Conservation (phyloP, 2,329 filamentous ascomycete genomes). For the Hyphodiscus sp. region DNA sequence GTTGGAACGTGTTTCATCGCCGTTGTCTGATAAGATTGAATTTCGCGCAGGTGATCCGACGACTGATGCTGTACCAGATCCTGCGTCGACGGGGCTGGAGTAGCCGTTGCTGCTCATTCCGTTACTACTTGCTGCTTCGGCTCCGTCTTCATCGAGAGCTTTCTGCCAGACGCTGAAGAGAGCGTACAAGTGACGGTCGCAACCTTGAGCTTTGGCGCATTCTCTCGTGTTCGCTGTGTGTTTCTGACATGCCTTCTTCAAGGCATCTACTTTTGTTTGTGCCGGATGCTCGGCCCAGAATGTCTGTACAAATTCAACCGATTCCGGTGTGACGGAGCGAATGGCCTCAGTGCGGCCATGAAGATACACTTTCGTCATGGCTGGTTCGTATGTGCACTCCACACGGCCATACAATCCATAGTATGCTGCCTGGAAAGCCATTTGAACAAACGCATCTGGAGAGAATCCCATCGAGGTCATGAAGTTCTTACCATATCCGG, state of each 20-base stretch:
- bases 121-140: conserved; percentile 44
- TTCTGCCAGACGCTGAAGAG: conserved; percentile 94
- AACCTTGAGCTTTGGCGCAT: conserved; percentile 84
- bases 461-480: conserved; percentile 97
- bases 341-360: conserved; percentile 95
- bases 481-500: conserved; percentile 89
- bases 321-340: conserved; percentile 74
- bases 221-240: conserved; percentile 76
- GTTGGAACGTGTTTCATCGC: conserved; percentile 15
- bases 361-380: conserved; percentile 93
- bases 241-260: conserved; percentile 75
- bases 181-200: conserved; percentile 89
- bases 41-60: conserved; percentile 49
- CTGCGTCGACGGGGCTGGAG: conserved; percentile 47
- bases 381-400: conserved; percentile 94
- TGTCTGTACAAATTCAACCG: conserved; percentile 80
- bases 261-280: conserved; percentile 75
- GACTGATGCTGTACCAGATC: conserved; percentile 42
- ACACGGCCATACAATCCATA: conserved; percentile 92
- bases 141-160: conserved; percentile 66
- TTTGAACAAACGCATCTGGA: conserved; percentile 94
- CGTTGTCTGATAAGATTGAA: conserved; percentile 41
- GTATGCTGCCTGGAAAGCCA: conserved; percentile 98
- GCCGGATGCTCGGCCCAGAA: conserved; percentile 92
- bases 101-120: conserved; percentile 53